phyloP scores from a whole-genome alignment of 2,329 filamentous ascomycete genomes.

The Colletotrichum sp. region DNA sequence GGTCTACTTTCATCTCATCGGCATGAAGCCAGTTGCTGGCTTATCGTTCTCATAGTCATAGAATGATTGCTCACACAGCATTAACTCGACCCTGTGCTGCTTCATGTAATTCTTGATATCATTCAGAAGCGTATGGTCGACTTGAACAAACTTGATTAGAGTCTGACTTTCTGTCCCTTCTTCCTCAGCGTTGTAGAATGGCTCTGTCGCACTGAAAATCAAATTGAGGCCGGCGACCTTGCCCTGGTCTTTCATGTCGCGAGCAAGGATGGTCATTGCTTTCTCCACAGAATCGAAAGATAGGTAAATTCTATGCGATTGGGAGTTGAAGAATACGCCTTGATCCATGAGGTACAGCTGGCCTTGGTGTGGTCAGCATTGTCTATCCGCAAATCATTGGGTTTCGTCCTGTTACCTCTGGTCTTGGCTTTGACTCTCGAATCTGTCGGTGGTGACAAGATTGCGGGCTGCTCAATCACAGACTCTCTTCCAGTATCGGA shows the following conservation, averaged over 20 bases:
- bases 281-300: not conserved
- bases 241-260: not conserved
- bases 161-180: not conserved
- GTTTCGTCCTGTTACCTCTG: not conserved
- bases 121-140: not conserved
- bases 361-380: not conserved
- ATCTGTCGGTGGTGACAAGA: not conserved
- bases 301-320: not conserved
- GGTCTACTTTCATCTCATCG: not conserved
- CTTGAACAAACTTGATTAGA: not conserved
- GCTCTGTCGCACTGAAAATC: not conserved
- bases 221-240: not conserved
- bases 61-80: not conserved
- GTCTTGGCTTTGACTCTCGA: not conserved
- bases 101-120: not conserved
- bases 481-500: accelerated
- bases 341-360: not conserved
- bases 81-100: not conserved
- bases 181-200: not conserved
- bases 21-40: not conserved
- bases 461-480: not conserved
- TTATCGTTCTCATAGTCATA: not conserved
- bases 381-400: not conserved
- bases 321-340: not conserved
- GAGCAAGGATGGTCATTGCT: not conserved